A percentile compares a stretch with the other conserved stretches of the same genome.
Conservation (phyloP, 1,284 basidiomycete genomes). For the Apiotrichum gracile region DNA sequence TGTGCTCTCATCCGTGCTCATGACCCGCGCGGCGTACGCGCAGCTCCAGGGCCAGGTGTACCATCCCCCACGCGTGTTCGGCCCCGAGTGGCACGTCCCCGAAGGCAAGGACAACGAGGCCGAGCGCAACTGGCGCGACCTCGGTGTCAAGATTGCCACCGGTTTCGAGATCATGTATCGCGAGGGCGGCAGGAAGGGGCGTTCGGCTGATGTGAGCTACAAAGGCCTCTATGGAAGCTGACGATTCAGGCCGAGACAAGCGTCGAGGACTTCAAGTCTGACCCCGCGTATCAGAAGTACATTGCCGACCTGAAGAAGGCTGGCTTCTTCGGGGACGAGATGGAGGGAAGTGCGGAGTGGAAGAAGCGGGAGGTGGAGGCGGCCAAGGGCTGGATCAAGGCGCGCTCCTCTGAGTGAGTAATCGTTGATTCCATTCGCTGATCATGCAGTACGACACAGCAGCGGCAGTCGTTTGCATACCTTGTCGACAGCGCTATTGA, state of each 20-base stretch:
- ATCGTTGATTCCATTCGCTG: not conserved
- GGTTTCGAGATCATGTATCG: constrained; percentile 88
- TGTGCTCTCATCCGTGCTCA: constrained; percentile 57
- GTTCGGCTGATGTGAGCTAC: constrained; percentile 49
- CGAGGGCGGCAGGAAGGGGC: constrained; percentile 63
- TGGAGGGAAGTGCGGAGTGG: constrained; percentile 71
- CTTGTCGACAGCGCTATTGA: constrained; percentile 61
- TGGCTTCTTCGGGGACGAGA: constrained; percentile 70
- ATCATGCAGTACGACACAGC: constrained; percentile 36
- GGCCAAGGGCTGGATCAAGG: constrained; percentile 58
- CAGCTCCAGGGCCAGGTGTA: constrained; percentile 87
- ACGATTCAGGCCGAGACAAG: constrained; percentile 1
- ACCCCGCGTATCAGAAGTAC: constrained; percentile 50
- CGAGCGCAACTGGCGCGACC: constrained; percentile 68
- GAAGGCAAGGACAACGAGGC: constrained; percentile 52
- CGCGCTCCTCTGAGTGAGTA: constrained; percentile 61
- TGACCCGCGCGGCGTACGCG: constrained; percentile 88
- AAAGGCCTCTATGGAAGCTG: not conserved
- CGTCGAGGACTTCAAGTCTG: constrained; percentile 4
- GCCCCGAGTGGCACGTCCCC: constrained; percentile 49
- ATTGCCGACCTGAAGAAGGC: constrained; percentile 58
- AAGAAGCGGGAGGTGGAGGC: constrained; percentile 65
- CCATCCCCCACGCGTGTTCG: constrained; percentile 83
- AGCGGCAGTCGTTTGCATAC: constrained; percentile 65
- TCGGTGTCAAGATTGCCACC: constrained; percentile 87